Evolutionary conservation across 2,329 filamentous ascomycete species (phyloP).

Genomic region (Pseudocercospora fijiensis): DNA sequence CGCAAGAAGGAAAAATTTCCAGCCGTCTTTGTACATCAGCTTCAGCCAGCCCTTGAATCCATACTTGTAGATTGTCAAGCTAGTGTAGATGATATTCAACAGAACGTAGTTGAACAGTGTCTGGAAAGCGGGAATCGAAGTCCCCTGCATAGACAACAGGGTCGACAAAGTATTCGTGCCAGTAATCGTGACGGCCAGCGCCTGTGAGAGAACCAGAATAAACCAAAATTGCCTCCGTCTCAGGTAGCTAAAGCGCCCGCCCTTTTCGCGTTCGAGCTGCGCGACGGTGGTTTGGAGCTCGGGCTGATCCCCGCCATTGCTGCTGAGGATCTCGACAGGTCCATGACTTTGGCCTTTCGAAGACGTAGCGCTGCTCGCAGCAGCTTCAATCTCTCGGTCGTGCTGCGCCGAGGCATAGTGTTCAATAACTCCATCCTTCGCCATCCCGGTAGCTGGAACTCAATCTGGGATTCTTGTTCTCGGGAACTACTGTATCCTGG

Average conservation of each 20-base stretch:
- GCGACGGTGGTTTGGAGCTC: constrained; percentile 42
- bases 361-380: constrained; percentile 25
- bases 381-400: constrained; percentile 7
- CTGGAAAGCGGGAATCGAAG: constrained; percentile 91
- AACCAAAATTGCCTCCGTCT: constrained; percentile 84
- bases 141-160: constrained; percentile 66
- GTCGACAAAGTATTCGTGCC: constrained; percentile 86
- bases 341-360: constrained; percentile 35
- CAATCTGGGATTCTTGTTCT: background rate
- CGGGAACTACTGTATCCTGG: background rate
- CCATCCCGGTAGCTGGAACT: constrained; percentile 10
- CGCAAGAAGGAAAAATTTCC: constrained; percentile 89
- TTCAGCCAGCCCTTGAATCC: constrained; percentile 68
- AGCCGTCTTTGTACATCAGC: constrained; percentile 69
- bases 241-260: constrained; percentile 66
- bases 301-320: constrained; percentile 29
- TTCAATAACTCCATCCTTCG: constrained; percentile 12
- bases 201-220: constrained; percentile 71
- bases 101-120: constrained; percentile 92
- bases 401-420: constrained; percentile 14
- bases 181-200: constrained; percentile 86
- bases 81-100: constrained; percentile 77
- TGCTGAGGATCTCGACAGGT: constrained; percentile 38
- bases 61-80: constrained; percentile 74
- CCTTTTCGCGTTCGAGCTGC: constrained; percentile 43